phyloP scores from a whole-genome alignment of 768 basidiomycete species.

The Boletus reticulatus region DNA sequence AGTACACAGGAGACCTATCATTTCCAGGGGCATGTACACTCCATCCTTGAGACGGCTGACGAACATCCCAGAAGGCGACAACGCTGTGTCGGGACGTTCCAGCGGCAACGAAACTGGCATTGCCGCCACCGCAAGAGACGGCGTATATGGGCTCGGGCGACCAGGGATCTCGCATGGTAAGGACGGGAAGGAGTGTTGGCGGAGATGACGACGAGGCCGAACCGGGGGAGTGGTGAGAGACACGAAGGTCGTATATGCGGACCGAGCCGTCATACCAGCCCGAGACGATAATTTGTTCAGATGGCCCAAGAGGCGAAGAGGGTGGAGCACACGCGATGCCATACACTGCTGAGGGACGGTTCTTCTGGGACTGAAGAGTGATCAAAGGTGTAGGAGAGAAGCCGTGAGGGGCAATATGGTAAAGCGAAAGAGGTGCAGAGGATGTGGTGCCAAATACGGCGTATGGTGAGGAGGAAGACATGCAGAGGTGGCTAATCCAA shows the following conservation, averaged over 20 bases:
- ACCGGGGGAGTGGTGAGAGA: constrained; percentile 25
- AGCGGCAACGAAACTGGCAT: constrained; percentile 63
- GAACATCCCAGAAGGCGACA: constrained; percentile 81
- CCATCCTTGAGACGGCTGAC: constrained; percentile 61
- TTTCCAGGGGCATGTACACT: constrained; percentile 80
- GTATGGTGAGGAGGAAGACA: constrained; percentile 51
- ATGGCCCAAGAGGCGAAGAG: constrained; percentile 65
- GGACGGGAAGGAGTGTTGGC: constrained; percentile 51
- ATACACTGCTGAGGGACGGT: constrained; percentile 61
- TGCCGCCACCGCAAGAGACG: constrained; percentile 72
- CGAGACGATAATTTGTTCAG: constrained; percentile 68
- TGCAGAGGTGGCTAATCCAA: constrained; percentile 62
- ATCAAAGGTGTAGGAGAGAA: constrained; percentile 49
- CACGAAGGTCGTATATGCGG: constrained; percentile 72
- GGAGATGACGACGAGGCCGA: constrained; percentile 14
- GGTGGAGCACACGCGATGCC: constrained; percentile 61
- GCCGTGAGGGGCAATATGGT: constrained; percentile 47
- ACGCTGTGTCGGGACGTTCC: constrained; percentile 77
- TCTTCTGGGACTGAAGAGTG: constrained; percentile 41
- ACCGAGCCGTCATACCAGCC: constrained; percentile 84
- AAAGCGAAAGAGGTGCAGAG: constrained; percentile 53
- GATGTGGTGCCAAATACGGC: constrained; percentile 67
- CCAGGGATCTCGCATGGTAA: constrained; percentile 66
- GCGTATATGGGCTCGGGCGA: constrained; percentile 73
- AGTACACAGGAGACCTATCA: constrained; percentile 77